phyloP scores from a whole-genome alignment of 306 rosid genomes.

The Vicia faba region DNA sequence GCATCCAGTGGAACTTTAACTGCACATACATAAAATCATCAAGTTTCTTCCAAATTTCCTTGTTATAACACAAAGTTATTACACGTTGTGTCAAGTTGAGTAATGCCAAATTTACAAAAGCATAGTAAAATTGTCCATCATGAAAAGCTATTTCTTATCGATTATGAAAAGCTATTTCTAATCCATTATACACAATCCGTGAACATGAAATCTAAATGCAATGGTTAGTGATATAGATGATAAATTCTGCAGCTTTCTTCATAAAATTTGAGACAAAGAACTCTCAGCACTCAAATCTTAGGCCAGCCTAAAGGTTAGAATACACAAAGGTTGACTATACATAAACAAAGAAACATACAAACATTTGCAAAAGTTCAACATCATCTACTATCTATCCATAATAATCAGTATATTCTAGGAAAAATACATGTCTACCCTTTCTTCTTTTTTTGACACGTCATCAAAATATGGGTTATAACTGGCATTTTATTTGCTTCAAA shows the following conservation, averaged over 20 bases:
- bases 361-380: conserved; percentile 6
- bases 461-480: no score
- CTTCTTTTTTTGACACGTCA: no score
- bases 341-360: not conserved
- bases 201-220: conserved; percentile 23
- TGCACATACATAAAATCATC: conserved; percentile 53
- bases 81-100: conserved; percentile 27
- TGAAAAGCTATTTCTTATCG: conserved; percentile 7
- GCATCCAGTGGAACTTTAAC: conserved; percentile 92
- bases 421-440: no score
- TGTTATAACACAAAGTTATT: conserved; percentile 25
- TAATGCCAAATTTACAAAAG: conserved; percentile 9
- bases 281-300: conserved; percentile 24
- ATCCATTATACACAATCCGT: conserved; percentile 11
- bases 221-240: conserved; percentile 6
- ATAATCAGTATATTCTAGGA: no score
- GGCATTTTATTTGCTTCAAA: no score
- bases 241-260: conserved; percentile 26
- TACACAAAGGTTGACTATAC: conserved; percentile 6
- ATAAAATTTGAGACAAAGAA: conserved; percentile 1
- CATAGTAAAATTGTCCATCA: conserved; percentile 6
- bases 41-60: conserved; percentile 35
- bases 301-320: conserved; percentile 1
- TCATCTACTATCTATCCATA: not conserved
- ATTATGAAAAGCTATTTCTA: conserved; percentile 7